Base-by-base conservation (phyloP, 1,139 yeast genomes). In the Spathaspora sp. region DNA sequence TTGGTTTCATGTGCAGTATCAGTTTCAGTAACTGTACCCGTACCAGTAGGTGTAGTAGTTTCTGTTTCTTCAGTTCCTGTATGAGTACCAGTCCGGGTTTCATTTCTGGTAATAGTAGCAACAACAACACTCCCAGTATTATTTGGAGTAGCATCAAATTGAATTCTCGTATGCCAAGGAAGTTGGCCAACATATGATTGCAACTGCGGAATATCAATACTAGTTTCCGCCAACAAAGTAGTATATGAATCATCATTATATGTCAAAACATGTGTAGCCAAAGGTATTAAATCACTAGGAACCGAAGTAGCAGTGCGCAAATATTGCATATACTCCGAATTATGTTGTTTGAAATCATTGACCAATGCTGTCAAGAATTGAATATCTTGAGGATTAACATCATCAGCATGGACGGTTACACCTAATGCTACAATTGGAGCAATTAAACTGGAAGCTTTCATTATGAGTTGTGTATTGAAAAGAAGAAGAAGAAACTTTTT, bases 101-200 rank as follows among this genome's bases (percentile, higher is more conserved):
- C 25, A 18, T 17, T 7, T 10, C 13, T 17, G 15, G 26, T 15
- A 18, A 38, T 42, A 2, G 47, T 54, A 4, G 57, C 54, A 18
- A 44, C 52, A 33, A 20, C 17, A 8, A 48, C 38, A 10, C 47
- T 18, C 9, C 45, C 51, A 17, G 50, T 43, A 18, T 18, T 23
- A 8, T 2, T 18, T 11, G 36, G 20, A n/a, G 31, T 27, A 7
- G 61, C 61, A 13, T 51, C 44, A 33, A 20, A 20, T 47, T 48
- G 57, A 46, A 72, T 58, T 46, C 74, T 59, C 16, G 70, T 43
- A 57, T 65, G 70, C 80, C 80, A 74, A 29, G 79, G 78, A 51
- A 74, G 67, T 36, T 61, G 60, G 37, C 73, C 64, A 36, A 76
- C 79, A 54, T 61, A 74, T 15, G 54, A 50, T 15, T 18, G 11